Base-by-base conservation (phyloP, 1,139 yeast genomes). In the Taiozyma sp. region DNA sequence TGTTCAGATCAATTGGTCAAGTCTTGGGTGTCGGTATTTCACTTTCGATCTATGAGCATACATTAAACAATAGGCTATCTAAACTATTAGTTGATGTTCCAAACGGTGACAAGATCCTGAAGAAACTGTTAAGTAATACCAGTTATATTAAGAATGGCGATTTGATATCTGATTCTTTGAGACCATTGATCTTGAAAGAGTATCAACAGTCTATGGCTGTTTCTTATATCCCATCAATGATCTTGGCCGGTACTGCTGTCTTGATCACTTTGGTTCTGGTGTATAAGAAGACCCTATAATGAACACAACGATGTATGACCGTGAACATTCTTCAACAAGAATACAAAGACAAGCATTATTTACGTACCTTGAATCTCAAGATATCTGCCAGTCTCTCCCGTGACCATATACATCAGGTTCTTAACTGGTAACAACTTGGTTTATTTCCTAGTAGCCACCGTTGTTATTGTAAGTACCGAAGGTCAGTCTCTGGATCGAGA, bases 1-100 rank as follows among this genome's bases (percentile, higher is more conserved):
- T 58, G 10, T 57, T 57, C 46, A 67, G 79, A 57, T 74, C 79
- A 2, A 64, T 74, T 48, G 80, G 79, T 24, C 71, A 71, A 48
- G 76, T 73, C 14, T 53, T 72, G 8, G 79, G 79, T 50, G 75
- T 73, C 4, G 75, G 78, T 6, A 57, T 73, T 4, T 64, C 75
- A 1, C 59, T 75, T 34, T 69, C 71, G 6, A 51, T 68, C 0
- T 75, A 47, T 43, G 51, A 46, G 13, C 27, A 24, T 3, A 13
- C 28, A 2, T 24, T 53, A 7, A 13, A 23, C 4, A 9, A 29
- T 8, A 40, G 27, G 14, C 27, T 51, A 13, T 36, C 16, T 13
- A 14, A 12, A 3, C 16, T 45, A 2, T 32, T 51, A 22, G 14
- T 14, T n/a, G 32, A 44, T 29, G 44, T 44, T 14, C 27, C 34